These are phyloP conservation scores for Thalassiosira profunda DNA, from an alignment of 108 stramenopile species.

Conservation along the genomic window DNA sequence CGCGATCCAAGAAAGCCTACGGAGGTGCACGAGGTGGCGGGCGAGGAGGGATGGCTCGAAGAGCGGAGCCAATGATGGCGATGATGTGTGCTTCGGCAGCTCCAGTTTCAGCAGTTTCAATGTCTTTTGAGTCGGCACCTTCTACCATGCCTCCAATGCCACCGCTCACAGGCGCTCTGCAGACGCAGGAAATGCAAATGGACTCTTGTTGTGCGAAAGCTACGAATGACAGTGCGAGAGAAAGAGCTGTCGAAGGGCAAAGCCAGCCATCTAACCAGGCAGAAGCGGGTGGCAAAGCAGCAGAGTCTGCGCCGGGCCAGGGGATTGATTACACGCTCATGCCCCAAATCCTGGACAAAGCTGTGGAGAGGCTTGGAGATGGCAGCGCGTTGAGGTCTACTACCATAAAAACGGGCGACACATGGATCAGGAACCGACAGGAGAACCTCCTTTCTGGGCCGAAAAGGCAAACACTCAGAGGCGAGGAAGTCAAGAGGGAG, in stretches of 20 bases:
- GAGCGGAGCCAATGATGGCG: too few species aligned
- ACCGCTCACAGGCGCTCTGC: too few species aligned
- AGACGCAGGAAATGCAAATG: conserved; percentile 8
- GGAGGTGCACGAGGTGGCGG: too few species aligned
- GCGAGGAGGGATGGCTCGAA: too few species aligned
- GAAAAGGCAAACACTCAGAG: conserved; percentile 19
- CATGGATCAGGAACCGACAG: conserved; percentile 59
- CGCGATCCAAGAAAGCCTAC: too few species aligned
- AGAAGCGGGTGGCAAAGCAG: not conserved
- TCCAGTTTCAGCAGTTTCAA: too few species aligned
- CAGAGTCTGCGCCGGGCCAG: not conserved
- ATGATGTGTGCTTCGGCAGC: too few species aligned
- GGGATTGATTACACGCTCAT: conserved; percentile 59
- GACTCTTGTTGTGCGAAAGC: too few species aligned
- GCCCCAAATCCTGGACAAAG: conserved; percentile 65
- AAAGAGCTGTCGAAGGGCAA: not conserved
- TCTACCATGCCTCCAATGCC: too few species aligned
- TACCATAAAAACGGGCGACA: conserved; percentile 53
- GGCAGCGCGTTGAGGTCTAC: conserved; percentile 68
- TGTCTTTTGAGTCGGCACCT: too few species aligned
- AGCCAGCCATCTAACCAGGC: not conserved
- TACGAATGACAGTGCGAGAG: too few species aligned
- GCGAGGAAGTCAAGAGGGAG: conserved; percentile 48
- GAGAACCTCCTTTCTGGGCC: conserved; percentile 48
- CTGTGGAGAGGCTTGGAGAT: conserved; percentile 56